Percentiles rank a stretch among this genome's conserved stretches.
Evolutionary conservation across 768 basidiomycete genomes (phyloP).

Genomic region (Leucocoprinus sp.): DNA sequence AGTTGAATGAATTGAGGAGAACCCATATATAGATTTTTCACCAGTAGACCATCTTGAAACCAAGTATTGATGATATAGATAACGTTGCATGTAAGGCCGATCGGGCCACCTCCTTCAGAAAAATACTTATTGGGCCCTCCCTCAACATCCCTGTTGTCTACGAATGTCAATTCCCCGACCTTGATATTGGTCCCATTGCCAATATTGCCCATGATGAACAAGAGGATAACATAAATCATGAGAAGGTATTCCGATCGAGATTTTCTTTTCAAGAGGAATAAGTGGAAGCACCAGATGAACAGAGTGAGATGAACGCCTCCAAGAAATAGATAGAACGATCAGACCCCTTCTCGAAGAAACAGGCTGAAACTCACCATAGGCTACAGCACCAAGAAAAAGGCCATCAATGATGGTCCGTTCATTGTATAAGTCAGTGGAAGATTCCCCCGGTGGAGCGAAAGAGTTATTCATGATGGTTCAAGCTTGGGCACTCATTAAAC

Average conservation of each 20-base stretch:
- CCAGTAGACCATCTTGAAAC: constrained; percentile 16
- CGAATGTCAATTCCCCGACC: constrained; percentile 14
- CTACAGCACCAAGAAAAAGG: constrained; percentile 15
- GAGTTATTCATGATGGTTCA: constrained; percentile 7
- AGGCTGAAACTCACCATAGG: constrained; percentile 14
- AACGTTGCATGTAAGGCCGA: constrained; percentile 12
- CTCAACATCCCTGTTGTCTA: constrained; percentile 16
- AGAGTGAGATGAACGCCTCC: constrained; percentile 11
- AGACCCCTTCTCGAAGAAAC: background rate
- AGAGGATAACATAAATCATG: constrained; percentile 12
- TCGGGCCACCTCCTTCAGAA: constrained; percentile 7
- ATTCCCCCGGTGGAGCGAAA: constrained; percentile 6
- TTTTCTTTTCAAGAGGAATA: background rate
- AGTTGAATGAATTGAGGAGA: background rate
- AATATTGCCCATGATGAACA: constrained; percentile 18
- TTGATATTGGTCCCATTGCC: constrained; percentile 15
- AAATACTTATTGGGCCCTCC: constrained; percentile 13
- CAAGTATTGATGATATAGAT: constrained; percentile 15
- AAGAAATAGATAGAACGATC: background rate
- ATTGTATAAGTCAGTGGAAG: constrained; percentile 12
- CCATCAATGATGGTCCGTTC: constrained; percentile 17
- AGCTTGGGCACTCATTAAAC: background rate
- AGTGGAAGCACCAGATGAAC: constrained; percentile 11
- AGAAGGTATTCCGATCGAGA: constrained; percentile 2
- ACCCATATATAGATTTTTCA: background rate